These are phyloP conservation scores for Arxiozyma slooffiae DNA, from an alignment of 1,139 yeast species.

Conservation along the genomic window DNA sequence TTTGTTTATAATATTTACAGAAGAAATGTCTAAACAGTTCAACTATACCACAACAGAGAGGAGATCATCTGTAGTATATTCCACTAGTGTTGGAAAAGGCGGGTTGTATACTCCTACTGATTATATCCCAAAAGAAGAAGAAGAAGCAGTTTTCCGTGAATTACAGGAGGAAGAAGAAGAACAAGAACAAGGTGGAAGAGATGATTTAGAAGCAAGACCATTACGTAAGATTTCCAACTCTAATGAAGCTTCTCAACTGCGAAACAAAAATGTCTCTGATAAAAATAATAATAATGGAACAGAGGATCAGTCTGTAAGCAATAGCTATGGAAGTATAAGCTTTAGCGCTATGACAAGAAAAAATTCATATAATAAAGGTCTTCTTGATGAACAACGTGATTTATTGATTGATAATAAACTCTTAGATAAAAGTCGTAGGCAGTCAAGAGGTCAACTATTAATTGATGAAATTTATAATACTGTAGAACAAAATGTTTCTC, in stretches of 20 bases:
- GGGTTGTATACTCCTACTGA: conserved; percentile 28
- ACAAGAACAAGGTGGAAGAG: neutral
- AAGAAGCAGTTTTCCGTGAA: conserved; percentile 11
- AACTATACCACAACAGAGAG: conserved; percentile 23
- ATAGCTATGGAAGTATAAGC: conserved; percentile 2
- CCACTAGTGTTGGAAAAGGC: conserved; percentile 28
- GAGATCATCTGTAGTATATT: conserved; percentile 27
- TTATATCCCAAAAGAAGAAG: conserved; percentile 19
- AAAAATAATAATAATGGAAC: neutral
- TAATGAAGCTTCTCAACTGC: neutral
- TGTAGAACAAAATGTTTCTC: conserved; percentile 4
- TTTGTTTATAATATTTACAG: neutral
- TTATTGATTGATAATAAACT: conserved; percentile 26
- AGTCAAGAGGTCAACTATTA: conserved; percentile 2
- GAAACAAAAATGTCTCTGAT: neutral
- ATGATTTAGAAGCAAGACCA: conserved; percentile 9
- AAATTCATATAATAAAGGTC: conserved; percentile 13
- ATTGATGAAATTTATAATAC: conserved; percentile 3
- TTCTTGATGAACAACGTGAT: conserved; percentile 27
- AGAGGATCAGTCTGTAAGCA: neutral
- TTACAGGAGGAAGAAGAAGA: conserved; percentile 10
- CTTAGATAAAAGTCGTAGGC: conserved; percentile 5
- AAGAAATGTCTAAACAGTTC: conserved; percentile 21
- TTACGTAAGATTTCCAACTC: neutral
- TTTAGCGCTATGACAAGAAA: conserved; percentile 1